Evolutionary conservation across 1,284 basidiomycete genomes (phyloP), one percentile per base, ranked within the genome.

Genomic region (Melampsora larici-populina): DNA sequence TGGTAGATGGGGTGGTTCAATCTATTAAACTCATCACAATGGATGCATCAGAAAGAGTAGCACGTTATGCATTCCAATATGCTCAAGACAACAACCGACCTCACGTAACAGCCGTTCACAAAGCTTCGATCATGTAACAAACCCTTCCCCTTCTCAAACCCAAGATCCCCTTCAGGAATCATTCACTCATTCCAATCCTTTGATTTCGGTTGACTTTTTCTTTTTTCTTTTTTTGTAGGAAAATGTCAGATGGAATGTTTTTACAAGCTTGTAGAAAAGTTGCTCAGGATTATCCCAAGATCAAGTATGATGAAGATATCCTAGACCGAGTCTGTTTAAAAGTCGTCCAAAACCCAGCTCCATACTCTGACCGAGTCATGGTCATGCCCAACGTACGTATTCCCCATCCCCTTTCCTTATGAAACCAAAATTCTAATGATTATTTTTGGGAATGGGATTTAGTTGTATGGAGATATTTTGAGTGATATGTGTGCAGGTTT

Each of bases 171-270:
- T n/a, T n/a, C n/a, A n/a, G n/a, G n/a, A n/a, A n/a, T n/a, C n/a
- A n/a, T n/a, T n/a, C n/a, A n/a, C n/a, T n/a, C n/a, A n/a, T n/a
- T n/a, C n/a, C n/a, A n/a, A n/a, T n/a, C n/a, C n/a, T n/a, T n/a
- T n/a, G n/a, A n/a, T n/a, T n/a, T n/a, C 21, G 15, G 18, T 1
- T n/a, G 51, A 24, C 31, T 9, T 55, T 6, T 2, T 6, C 7
- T 6, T 24, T 18, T 4, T 26, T 51, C 18, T 33, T 78, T 68
- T 66, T 2, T 18, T n/a, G n/a, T 75, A 85, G 85, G 93, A 97
- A 97, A 90, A 94, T 98, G 92, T 98, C 95, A 31, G 97, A 99
- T 85, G 97, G 97, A 81, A 97, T 99, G 94, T 99, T 99, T 89
- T 87, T 99, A 84, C 92, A 92, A 76, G 97, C 97, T 62, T 99